phyloP scores from a whole-genome alignment of 768 basidiomycete species.

The Leucosporidium scottii region DNA sequence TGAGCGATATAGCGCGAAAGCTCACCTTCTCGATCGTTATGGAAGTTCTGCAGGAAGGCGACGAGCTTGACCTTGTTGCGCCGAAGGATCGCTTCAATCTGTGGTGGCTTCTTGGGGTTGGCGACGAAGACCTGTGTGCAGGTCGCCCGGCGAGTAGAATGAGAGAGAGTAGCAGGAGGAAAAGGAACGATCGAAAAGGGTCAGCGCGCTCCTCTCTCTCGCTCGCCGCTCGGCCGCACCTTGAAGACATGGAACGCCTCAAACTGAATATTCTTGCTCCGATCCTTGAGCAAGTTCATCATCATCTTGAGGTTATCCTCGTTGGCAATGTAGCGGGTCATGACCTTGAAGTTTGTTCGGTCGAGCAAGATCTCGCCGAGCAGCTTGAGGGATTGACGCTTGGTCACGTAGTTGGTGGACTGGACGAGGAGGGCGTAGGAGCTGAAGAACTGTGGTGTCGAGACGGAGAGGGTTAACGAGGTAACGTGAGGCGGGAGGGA shows the following conservation, averaged over 20 bases:
- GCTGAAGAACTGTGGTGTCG: slow-evolving; percentile 69
- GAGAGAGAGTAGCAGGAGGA: neutral
- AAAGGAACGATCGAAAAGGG: neutral
- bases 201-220: neutral
- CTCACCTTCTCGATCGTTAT: slow-evolving; percentile 90
- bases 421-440: slow-evolving; percentile 88
- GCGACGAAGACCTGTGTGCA: slow-evolving; percentile 96
- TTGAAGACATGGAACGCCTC: slow-evolving; percentile 99
- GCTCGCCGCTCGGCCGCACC: slow-evolving; percentile 49
- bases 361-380: slow-evolving; percentile 96
- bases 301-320: slow-evolving; percentile 98
- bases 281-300: slow-evolving; percentile 97
- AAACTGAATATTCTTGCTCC: slow-evolving; percentile 99
- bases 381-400: slow-evolving; percentile 94
- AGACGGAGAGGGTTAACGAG: neutral
- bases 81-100: slow-evolving; percentile 81
- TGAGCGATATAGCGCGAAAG: slow-evolving; percentile 1
- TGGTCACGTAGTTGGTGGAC: slow-evolving; percentile 97
- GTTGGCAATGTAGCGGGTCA: slow-evolving; percentile 93
- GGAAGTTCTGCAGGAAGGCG: slow-evolving; percentile 81
- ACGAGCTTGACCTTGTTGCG: slow-evolving; percentile 92
- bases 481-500: neutral
- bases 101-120: slow-evolving; percentile 96
- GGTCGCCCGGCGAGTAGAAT: too few relatives aligned
- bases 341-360: slow-evolving; percentile 94